phyloP scores from a whole-genome alignment of 148 eudicot genomes.

The Vaccinium macrocarpon region DNA sequence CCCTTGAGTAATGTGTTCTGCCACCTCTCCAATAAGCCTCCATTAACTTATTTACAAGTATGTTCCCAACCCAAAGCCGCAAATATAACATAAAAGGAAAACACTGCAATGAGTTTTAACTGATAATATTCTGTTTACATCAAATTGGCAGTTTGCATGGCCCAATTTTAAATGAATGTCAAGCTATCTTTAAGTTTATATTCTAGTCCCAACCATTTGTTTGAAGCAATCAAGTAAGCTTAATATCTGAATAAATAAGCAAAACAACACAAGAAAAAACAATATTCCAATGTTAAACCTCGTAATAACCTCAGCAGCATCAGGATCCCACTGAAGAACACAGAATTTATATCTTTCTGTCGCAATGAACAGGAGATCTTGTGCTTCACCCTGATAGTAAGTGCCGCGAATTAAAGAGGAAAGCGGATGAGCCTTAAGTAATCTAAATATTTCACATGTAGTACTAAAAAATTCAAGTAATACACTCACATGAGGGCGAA shows the following conservation, averaged over 20 bases:
- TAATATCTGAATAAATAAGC: not conserved
- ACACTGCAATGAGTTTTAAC: not conserved
- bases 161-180: not conserved
- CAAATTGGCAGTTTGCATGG: not conserved
- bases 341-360: slow-evolving; percentile 97
- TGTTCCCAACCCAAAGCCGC: not conserved
- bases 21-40: too few species aligned
- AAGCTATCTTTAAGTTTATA: not conserved
- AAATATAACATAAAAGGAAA: not conserved
- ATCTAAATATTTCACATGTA: not conserved
- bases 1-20: too few species aligned
- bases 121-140: not conserved
- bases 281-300: slow-evolving; percentile 40
- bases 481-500: slow-evolving; percentile 90
- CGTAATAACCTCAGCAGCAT: slow-evolving; percentile 79
- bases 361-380: slow-evolving; percentile 89
- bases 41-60: not conserved
- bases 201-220: not conserved
- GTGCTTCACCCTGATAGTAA: slow-evolving; percentile 78
- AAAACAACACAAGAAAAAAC: not conserved
- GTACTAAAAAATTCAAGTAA: not conserved
- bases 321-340: slow-evolving; percentile 96
- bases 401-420: slow-evolving; percentile 14
- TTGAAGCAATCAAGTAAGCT: not conserved
- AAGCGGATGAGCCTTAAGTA: not conserved